A percentile compares a stretch with the other conserved stretches of the same genome.
Evolutionary conservation across 306 rosid species (phyloP).

Genomic region (Macrotyloma uniflorum): DNA sequence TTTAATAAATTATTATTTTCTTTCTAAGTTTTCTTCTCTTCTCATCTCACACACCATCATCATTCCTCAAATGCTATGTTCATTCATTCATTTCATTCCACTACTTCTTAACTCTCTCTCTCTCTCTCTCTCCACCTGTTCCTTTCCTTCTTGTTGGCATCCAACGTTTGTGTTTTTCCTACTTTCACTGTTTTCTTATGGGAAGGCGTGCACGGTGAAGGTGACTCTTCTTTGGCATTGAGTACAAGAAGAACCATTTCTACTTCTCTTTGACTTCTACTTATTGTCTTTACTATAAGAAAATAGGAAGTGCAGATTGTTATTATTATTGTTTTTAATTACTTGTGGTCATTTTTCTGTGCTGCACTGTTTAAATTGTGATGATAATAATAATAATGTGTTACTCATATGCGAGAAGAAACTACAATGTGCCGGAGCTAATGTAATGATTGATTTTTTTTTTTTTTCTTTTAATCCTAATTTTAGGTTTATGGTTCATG

Average conservation of each 20-base stretch:
- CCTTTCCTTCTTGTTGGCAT: neutral
- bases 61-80: neutral
- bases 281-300: neutral
- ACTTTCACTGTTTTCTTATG: neutral
- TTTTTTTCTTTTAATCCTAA: neutral
- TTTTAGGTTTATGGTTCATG: neutral
- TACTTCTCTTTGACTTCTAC: conserved; percentile 24
- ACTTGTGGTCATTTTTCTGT: neutral
- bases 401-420: neutral
- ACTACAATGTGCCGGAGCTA: neutral
- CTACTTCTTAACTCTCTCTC: neutral
- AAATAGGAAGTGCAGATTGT: neutral
- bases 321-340: neutral
- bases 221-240: neutral
- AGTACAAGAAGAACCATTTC: neutral
- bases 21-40: neutral
- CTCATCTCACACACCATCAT: neutral
- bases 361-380: neutral
- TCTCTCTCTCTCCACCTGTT: neutral
- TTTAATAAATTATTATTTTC: neutral
- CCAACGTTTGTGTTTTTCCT: neutral
- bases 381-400: neutral
- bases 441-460: neutral
- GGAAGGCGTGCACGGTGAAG: conserved; percentile 4
- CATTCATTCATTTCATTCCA: neutral